These are phyloP conservation scores for Capsicum rhomboideum DNA, from an alignment of 257 asterid species.

Conservation along the genomic window DNA sequence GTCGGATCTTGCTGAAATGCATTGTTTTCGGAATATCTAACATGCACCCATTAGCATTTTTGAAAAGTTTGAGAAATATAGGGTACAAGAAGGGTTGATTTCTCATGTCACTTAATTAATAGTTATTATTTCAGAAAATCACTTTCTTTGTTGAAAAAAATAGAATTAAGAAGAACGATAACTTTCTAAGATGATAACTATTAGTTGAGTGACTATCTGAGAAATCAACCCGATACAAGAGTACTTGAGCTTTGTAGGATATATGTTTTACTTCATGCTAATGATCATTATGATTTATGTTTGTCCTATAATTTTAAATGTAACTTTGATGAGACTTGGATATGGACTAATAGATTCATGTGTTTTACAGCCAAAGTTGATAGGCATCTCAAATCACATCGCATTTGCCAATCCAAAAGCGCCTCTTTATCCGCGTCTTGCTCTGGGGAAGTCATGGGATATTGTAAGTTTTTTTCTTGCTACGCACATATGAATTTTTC, in stretches of 20 bases:
- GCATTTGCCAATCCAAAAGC: conserved; percentile 79
- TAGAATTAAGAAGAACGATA: too few species aligned
- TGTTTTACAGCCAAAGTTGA: conserved; percentile 68
- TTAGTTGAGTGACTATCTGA: too few species aligned
- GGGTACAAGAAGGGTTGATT: too few species aligned
- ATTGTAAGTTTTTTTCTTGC: conserved; percentile 42
- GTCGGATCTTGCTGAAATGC: too few species aligned
- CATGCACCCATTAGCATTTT: background rate
- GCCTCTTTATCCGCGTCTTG: conserved; percentile 90
- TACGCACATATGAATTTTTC: background rate
- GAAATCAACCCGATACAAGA: background rate
- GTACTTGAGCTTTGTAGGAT: background rate
- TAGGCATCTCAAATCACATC: conserved; percentile 62
- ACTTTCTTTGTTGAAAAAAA: too few species aligned
- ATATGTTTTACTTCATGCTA: background rate
- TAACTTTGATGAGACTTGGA: background rate
- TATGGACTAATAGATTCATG: background rate
- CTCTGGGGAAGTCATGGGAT: conserved; percentile 89
- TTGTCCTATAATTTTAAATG: background rate
- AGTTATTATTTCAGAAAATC: too few species aligned
- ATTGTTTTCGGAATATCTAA: background rate
- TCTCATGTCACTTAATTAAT: too few species aligned
- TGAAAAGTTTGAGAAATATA: background rate
- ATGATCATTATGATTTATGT: background rate
- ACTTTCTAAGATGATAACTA: too few species aligned